Percentiles rank a stretch among this genome's conserved stretches.
Evolutionary conservation across 495 filamentous ascomycete genomes (phyloP).

Genomic region (Xylaria curta): DNA sequence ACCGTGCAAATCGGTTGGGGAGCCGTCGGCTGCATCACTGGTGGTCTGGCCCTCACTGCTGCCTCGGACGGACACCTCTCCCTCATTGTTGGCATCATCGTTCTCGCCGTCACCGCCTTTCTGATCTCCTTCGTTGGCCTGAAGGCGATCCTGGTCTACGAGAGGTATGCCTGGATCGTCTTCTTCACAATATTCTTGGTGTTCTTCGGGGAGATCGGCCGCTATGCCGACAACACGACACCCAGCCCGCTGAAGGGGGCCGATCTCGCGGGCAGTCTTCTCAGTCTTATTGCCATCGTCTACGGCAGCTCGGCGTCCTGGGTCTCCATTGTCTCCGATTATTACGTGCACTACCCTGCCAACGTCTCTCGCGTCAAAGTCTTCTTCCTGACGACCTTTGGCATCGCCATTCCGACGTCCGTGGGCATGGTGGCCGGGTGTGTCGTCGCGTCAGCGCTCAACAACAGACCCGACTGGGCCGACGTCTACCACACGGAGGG

Average conservation of each 20-base stretch:
- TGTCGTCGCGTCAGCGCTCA: conserved; percentile 59
- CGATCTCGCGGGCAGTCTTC: conserved; percentile 52
- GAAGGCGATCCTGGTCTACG: conserved; percentile 50
- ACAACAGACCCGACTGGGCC: conserved; percentile 53
- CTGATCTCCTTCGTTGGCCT: conserved; percentile 56
- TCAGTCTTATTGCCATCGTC: conserved; percentile 61
- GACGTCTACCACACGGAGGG: conserved; percentile 56
- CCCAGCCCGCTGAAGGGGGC: conserved; percentile 45
- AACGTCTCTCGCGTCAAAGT: conserved; percentile 57
- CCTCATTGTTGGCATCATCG: conserved; percentile 55
- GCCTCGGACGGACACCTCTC: conserved; percentile 54
- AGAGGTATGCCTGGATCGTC: conserved; percentile 54
- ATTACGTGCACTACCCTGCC: conserved; percentile 66
- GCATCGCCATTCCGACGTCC: conserved; percentile 58
- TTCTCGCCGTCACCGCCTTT: conserved; percentile 50
- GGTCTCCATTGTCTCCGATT: conserved; percentile 67
- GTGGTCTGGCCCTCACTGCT: conserved; percentile 58
- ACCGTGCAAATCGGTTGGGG: conserved; percentile 58
- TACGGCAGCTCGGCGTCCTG: conserved; percentile 66
- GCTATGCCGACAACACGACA: conserved; percentile 51
- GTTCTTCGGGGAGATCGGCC: conserved; percentile 60
- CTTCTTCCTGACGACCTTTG: conserved; percentile 57
- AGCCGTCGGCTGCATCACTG: conserved; percentile 52
- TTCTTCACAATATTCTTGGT: conserved; percentile 65
- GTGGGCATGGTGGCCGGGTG: conserved; percentile 63